Conservation (phyloP, 768 basidiomycete genomes). For the Boletus coccyginus region DNA sequence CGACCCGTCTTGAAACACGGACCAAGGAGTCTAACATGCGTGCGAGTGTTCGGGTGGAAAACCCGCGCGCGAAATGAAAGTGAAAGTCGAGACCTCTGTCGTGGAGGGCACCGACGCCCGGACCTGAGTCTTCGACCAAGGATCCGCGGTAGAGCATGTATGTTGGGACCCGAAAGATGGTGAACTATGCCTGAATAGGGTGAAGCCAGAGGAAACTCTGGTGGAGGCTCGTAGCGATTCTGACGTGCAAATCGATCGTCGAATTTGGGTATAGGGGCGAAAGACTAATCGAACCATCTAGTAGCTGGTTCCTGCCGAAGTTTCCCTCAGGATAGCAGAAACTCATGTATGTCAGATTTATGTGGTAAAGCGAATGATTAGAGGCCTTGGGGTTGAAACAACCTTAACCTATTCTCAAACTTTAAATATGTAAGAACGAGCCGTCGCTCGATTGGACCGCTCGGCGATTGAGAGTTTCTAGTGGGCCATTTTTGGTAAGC, state of each 20-base stretch:
- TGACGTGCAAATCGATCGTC: slow-evolving; percentile 96
- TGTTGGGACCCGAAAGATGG: slow-evolving; percentile 90
- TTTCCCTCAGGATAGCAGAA: slow-evolving; percentile 77
- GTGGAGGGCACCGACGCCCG: slow-evolving; percentile 72
- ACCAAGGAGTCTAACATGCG: slow-evolving; percentile 85
- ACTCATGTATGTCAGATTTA: slow-evolving; percentile 36
- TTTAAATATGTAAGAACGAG: slow-evolving; percentile 62
- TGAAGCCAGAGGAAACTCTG: slow-evolving; percentile 96
- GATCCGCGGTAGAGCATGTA: slow-evolving; percentile 78
- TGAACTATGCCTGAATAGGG: slow-evolving; percentile 89
- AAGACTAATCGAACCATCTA: slow-evolving; percentile 96
- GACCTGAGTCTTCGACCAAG: slow-evolving; percentile 69
- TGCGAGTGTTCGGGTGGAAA: slow-evolving; percentile 75
- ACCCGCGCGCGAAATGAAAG: slow-evolving; percentile 69
- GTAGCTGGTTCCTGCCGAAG: slow-evolving; percentile 92
- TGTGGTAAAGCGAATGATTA: slow-evolving; percentile 83
- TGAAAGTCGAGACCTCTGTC: slow-evolving; percentile 63
- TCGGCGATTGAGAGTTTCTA: slow-evolving; percentile 64
- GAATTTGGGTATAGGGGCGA: slow-evolving; percentile 95
- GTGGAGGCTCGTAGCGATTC: slow-evolving; percentile 94
- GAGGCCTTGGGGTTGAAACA: slow-evolving; percentile 86
- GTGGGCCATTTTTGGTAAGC: slow-evolving; percentile 75
- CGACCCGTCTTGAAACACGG: slow-evolving; percentile 83
- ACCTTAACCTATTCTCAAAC: slow-evolving; percentile 83
- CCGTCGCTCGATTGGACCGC: slow-evolving; percentile 49